Conservation (phyloP, 495 filamentous ascomycete genomes). For the Podospora pseudocomata region DNA sequence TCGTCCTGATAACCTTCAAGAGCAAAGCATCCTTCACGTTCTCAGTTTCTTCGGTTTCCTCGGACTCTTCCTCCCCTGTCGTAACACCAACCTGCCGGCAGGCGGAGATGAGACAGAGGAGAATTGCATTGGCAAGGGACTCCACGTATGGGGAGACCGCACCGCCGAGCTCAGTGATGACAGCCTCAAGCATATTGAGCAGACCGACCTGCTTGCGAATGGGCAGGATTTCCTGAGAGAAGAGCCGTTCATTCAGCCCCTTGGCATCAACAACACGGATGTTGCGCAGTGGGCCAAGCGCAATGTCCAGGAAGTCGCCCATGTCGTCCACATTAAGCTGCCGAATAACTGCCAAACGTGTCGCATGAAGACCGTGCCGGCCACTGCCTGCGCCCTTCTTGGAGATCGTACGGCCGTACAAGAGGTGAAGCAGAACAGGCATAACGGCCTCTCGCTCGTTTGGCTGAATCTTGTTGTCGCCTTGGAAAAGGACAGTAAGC, state of each 20-base stretch:
- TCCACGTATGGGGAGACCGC: conserved; percentile 59
- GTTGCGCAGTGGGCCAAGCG: conserved; percentile 64
- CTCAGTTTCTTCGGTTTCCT: conserved; percentile 47
- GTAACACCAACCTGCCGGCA: conserved; percentile 53
- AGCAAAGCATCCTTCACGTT: conserved; percentile 52
- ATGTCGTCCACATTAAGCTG: conserved; percentile 59
- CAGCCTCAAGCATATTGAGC: conserved; percentile 83
- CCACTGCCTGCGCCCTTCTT: conserved; percentile 67
- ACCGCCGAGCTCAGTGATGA: conserved; percentile 75
- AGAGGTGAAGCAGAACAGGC: conserved; percentile 78
- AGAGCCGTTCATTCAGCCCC: conserved; percentile 42
- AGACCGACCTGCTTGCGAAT: conserved; percentile 80
- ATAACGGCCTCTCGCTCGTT: conserved; percentile 69
- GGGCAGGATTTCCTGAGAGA: conserved; percentile 54
- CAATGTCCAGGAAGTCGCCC: conserved; percentile 74
- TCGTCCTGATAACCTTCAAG: conserved; percentile 66
- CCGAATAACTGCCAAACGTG: conserved; percentile 54
- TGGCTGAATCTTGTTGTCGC: conserved; percentile 69
- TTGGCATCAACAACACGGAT: conserved; percentile 54
- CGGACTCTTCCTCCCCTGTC: conserved; percentile 24
- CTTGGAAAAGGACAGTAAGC: conserved; percentile 79
- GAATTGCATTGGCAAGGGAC: conserved; percentile 64
- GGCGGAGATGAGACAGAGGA: conserved; percentile 75
- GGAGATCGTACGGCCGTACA: conserved; percentile 86
- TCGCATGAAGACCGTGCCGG: conserved; percentile 58